Evolutionary conservation across 2,329 filamentous ascomycete species (phyloP), one percentile per base, ranked within the genome.

Genomic region (Fusarium sp.): DNA sequence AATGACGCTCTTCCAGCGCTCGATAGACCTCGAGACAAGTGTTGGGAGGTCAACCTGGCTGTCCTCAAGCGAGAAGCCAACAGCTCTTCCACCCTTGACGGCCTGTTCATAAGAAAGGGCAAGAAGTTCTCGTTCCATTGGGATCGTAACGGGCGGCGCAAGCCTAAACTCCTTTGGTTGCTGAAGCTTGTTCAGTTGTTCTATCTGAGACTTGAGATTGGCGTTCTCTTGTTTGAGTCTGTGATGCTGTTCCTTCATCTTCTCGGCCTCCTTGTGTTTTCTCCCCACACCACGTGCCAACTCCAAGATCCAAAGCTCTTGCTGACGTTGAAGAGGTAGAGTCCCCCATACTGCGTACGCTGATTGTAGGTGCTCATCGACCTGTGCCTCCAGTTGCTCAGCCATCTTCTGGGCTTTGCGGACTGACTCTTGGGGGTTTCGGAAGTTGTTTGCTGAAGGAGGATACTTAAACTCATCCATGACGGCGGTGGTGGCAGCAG

Each of bases 331-430:
- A 4, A 78, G 69, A 1, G 89, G 80, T 26, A 96, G 82, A 3
- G 83, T 83, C 53, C 88, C 88, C 94, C 94, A 98, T 43, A 93
- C 90, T 9, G 86, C 85, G 77, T 90, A 97, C 1, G 93, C 90
- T 16, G 90, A 88, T n/a, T 91, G 87, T 8, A 97, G 79, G 77
- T 98, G 95, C 61, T 91, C 86, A 42, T 87, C 84, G 31, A 94
- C 87, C 70, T 91, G 89, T 53, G 89, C 88, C 67, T 93, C 90
- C 52, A 95, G 85, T 28, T 83, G 79, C 68, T 84, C 87, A 43
- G 84, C 91, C 65, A 81, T 76, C 71, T 81, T 81, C 68, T 88
- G 84, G 0, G 84, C 85, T 52, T 79, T 83, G 51, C 81, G 82
- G 2, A 86, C 77, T 14, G 81, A 81, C 21, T 86, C 84, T 4